Base-by-base conservation (phyloP, 2,329 filamentous ascomycete species). In the Waltergamsia citrina region DNA sequence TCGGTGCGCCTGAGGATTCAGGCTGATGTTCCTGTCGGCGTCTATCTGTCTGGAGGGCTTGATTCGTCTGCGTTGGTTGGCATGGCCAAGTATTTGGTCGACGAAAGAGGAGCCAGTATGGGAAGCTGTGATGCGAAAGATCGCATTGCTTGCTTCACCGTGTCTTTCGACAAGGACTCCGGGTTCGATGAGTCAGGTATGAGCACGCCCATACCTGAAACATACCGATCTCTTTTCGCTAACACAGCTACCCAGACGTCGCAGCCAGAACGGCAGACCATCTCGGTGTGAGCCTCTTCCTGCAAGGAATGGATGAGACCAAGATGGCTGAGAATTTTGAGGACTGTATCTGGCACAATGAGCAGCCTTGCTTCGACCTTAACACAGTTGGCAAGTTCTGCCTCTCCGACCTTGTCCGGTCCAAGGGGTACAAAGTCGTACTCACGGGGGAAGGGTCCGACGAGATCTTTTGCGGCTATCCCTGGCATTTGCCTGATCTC, bases 61-160 rank as follows among this genome's bases (percentile, higher is more conserved):
- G 72, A 77, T 45, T 74, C 69, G 0, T 75, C 71, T 0, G 57
- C 63, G 2, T 51, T 77, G 16, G 71, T 71, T 7, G 72, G 73
- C 4, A 74, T 78, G 43, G 63, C 67, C 3, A 63, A 62, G 1
- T 56, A 74, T 38, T 56, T 76, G 2, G 57, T 64, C n/a, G 54
- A 59, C 26, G 54, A 68, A 31, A 50, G 67, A 32, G 57, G 63
- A n/a, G 51, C 59, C 16, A 51, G 55, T 23, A 49, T 71, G n/a
- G 67, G 71, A 12, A 67, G 56, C 27, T 54, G 60, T 19, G 46
- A 52, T 6, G 34, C 47, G 3, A 43, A 44, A n/a, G n/a, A n/a
- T 1, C 41, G 46, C 6, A 44, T 58, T 6, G 41, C 45, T 9
- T 59, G 57, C 46, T 76, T 74, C 44, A 67, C 58, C 19, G 60